Conservation (phyloP, 1,139 yeast genomes). For the Blastobotrys capitulatus region DNA sequence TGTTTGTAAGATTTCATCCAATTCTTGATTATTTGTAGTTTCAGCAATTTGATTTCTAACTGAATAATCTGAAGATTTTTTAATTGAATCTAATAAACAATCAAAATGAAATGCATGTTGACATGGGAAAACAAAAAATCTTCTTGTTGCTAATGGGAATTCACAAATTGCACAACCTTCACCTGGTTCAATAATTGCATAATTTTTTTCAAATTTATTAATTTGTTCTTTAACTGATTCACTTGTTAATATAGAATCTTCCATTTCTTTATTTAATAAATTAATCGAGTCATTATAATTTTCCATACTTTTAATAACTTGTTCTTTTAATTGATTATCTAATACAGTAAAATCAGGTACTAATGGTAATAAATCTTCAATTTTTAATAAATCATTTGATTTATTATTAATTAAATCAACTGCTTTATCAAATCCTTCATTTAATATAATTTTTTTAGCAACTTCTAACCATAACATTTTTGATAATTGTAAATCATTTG, state of each 20-base stretch:
- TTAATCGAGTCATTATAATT: constrained; percentile 60
- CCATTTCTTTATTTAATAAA: constrained; percentile 68
- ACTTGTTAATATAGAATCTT: constrained; percentile 61
- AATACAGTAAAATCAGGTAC: constrained; percentile 81
- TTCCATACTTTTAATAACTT: constrained; percentile 72
- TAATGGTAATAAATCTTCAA: constrained; percentile 78
- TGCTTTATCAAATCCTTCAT: constrained; percentile 29
- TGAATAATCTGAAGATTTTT: constrained; percentile 62
- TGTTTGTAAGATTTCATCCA: constrained; percentile 52
- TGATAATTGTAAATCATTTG: constrained; percentile 45
- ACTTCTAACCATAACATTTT: constrained; percentile 72
- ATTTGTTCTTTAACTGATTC: constrained; percentile 58
- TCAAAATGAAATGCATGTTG: constrained; percentile 88
- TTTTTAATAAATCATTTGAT: constrained; percentile 45
- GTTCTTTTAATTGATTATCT: constrained; percentile 70
- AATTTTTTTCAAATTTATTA: constrained; percentile 43
- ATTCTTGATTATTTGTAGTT: constrained; percentile 30
- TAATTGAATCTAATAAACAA: constrained; percentile 60
- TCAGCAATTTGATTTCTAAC: constrained; percentile 57
- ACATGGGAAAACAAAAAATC: constrained; percentile 83
- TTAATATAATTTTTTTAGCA: constrained; percentile 52
- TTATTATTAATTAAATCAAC: constrained; percentile 44
- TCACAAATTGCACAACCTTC: constrained; percentile 74
- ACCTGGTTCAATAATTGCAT: constrained; percentile 69
- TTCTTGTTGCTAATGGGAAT: constrained; percentile 61